Conservation (phyloP, 2,329 filamentous ascomycete species). For the Xylaria sp. region DNA sequence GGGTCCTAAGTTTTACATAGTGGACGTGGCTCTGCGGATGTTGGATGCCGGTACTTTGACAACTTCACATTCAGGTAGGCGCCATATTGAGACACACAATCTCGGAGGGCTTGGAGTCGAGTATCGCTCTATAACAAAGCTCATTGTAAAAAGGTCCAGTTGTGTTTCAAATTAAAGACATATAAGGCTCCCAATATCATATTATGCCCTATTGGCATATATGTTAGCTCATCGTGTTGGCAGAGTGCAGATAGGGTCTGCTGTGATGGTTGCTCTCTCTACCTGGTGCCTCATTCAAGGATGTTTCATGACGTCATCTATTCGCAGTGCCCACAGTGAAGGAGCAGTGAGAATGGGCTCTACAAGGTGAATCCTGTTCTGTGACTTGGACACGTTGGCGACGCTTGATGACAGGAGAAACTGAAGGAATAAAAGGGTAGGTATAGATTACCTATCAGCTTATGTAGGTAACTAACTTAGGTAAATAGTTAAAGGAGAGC, state of each 20-base stretch:
- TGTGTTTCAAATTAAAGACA: neutral
- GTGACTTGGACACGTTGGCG: neutral
- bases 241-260: neutral
- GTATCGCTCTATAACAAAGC: neutral
- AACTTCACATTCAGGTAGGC: neutral
- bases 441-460: too few species aligned
- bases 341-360: neutral
- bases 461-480: neutral
- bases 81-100: too few species aligned
- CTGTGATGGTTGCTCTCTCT: too few species aligned
- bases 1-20: neutral
- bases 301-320: neutral
- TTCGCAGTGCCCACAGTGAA: neutral
- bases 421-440: too few species aligned
- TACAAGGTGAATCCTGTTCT: neutral
- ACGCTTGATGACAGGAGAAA: neutral
- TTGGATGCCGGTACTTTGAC: neutral
- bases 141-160: neutral
- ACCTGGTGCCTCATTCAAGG: too few species aligned
- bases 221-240: constrained; percentile 4
- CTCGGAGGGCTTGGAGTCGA: neutral
- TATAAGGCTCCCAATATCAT: too few species aligned
- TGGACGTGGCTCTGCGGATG: neutral
- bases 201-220: neutral
- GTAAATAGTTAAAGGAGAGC: neutral